These are phyloP conservation scores for Verticillium tricorpus DNA, from an alignment of 2,329 filamentous ascomycete species.

Conservation along the genomic window DNA sequence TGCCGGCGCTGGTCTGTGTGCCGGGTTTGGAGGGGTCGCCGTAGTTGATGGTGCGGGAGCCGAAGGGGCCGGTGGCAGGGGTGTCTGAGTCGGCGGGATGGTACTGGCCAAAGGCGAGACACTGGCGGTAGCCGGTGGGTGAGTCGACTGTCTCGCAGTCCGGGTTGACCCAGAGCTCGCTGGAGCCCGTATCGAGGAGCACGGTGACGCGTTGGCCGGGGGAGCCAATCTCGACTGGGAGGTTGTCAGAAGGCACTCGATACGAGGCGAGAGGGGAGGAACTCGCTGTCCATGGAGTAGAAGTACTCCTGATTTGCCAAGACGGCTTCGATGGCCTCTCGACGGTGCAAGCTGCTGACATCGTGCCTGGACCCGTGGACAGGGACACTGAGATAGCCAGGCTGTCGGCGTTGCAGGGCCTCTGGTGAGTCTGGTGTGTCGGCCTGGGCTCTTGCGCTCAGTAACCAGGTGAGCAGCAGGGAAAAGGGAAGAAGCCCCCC, in stretches of 20 bases:
- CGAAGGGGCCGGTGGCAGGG: slow-evolving; percentile 31
- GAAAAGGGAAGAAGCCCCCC: too few relatives aligned
- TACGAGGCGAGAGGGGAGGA: not conserved
- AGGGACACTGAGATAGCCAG: slow-evolving; percentile 30
- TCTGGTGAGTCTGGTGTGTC: too few relatives aligned
- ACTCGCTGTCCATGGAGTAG: slow-evolving; percentile 33
- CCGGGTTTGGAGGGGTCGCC: slow-evolving; percentile 30
- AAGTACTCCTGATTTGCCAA: slow-evolving; percentile 32
- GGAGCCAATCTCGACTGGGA: slow-evolving; percentile 36
- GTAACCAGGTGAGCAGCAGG: too few relatives aligned
- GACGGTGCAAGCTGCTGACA: slow-evolving; percentile 2
- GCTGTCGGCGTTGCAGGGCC: too few relatives aligned
- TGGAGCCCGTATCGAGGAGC: slow-evolving; percentile 48
- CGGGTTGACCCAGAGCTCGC: slow-evolving; percentile 52
- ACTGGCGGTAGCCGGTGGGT: slow-evolving; percentile 28
- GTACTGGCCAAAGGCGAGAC: slow-evolving; percentile 37
- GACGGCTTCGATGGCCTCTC: slow-evolving; percentile 20
- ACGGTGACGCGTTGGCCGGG: slow-evolving; percentile 39
- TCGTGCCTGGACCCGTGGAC: slow-evolving; percentile 17
- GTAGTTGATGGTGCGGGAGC: slow-evolving; percentile 31
- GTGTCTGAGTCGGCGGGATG: slow-evolving; percentile 35
- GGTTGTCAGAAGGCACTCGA: not conserved
- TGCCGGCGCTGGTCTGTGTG: slow-evolving; percentile 31
- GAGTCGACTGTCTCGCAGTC: slow-evolving; percentile 35
- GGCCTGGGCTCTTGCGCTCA: too few relatives aligned